A percentile compares a stretch with the other conserved stretches of the same genome.
Conservation (phyloP, 2,329 filamentous ascomycete species). For the Diatrype stigma region DNA sequence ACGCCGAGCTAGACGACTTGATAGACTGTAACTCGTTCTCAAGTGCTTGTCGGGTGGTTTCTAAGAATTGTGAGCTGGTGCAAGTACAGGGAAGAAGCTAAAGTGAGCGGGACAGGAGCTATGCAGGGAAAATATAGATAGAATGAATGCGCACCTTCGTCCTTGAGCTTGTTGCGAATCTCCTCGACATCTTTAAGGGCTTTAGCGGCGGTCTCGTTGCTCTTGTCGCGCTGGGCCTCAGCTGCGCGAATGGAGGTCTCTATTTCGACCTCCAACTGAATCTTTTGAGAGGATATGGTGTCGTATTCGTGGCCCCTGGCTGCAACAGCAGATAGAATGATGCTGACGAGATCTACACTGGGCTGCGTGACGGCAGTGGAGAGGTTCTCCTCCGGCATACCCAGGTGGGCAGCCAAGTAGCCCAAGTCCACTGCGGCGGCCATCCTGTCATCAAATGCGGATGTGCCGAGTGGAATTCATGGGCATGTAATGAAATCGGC, state of each 20-base stretch:
- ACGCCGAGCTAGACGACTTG: constrained; percentile 69
- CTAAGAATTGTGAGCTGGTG: constrained; percentile 40
- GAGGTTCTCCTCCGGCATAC: constrained; percentile 62
- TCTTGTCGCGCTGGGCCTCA: constrained; percentile 75
- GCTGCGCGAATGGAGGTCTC: constrained; percentile 83
- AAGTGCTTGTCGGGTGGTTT: constrained; percentile 68
- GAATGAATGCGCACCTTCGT: constrained; percentile 61
- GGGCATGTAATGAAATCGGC: constrained; percentile 3
- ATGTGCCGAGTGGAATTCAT: constrained; percentile 20
- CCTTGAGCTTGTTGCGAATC: constrained; percentile 72
- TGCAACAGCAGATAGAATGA: constrained; percentile 70
- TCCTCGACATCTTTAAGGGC: constrained; percentile 79
- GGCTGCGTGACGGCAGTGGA: constrained; percentile 60
- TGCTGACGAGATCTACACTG: constrained; percentile 72
- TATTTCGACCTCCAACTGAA: constrained; percentile 85
- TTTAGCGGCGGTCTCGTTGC: constrained; percentile 79
- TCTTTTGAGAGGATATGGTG: constrained; percentile 78
- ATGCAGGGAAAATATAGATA: no score
- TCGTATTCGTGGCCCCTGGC: constrained; percentile 80
- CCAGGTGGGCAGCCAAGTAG: constrained; percentile 69
- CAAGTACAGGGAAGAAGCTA: background rate
- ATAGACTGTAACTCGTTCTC: constrained; percentile 78
- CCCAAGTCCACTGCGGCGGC: constrained; percentile 61
- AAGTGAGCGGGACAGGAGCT: background rate
- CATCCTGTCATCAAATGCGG: constrained; percentile 47